phyloP scores from a whole-genome alignment of 2,329 filamentous ascomycete species.

The Aspergillus alliaceus region DNA sequence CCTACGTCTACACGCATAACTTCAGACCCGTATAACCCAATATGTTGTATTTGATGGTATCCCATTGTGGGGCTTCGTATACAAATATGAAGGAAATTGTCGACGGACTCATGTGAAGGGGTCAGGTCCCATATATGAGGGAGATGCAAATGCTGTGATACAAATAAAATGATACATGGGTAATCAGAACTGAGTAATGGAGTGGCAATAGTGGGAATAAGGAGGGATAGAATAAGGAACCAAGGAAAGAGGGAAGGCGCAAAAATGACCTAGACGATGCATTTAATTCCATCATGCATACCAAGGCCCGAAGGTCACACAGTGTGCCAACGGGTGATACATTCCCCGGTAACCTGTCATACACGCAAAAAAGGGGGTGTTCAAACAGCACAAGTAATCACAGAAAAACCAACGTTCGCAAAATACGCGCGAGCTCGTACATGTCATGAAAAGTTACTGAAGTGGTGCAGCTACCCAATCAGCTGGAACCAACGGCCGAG shows the following conservation, averaged over 20 bases:
- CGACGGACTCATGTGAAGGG: conserved; percentile 3
- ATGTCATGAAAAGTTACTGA: conserved; percentile 32
- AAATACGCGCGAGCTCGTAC: conserved; percentile 41
- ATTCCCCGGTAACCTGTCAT: conserved; percentile 18
- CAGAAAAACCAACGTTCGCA: conserved; percentile 26
- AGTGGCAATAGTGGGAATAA: conserved; percentile 1
- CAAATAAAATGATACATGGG: conserved; percentile 6
- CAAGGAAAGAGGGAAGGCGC: background rate
- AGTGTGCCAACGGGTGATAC: conserved; percentile 9
- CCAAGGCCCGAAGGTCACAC: conserved; percentile 6
- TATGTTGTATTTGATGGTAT: conserved; percentile 7
- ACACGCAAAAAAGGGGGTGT: conserved; percentile 24
- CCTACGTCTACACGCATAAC: background rate
- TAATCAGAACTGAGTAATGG: conserved; percentile 4
- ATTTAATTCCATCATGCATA: conserved; percentile 11
- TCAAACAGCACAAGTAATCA: conserved; percentile 19
- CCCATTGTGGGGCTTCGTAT: conserved; percentile 8
- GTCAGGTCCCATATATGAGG: conserved; percentile 9
- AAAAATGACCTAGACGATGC: conserved; percentile 5
- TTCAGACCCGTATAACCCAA: background rate
- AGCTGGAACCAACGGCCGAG: conserved; percentile 1
- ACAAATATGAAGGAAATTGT: conserved; percentile 1
- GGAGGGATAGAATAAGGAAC: background rate
- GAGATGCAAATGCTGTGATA: conserved; percentile 5
- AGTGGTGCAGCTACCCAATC: conserved; percentile 16